Conservation (phyloP, 495 filamentous ascomycete species). For the Aspergillus haitiensis region DNA sequence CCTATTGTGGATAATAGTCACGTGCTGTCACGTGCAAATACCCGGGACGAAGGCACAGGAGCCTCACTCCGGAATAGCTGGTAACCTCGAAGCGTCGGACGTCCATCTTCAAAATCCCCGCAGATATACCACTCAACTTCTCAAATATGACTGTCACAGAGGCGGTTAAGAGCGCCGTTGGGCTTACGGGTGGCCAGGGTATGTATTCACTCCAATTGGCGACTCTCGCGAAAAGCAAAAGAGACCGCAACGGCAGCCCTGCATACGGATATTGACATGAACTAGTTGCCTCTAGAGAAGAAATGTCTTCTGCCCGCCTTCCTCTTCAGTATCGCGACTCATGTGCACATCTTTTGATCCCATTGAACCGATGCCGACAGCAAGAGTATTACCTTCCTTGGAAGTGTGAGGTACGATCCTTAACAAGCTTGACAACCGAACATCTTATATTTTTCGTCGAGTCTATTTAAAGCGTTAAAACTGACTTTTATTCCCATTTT, state of each 20-base stretch:
- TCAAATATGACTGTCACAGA: conserved; percentile 51
- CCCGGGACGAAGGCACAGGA: conserved; percentile 36
- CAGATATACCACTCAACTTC: conserved; percentile 20
- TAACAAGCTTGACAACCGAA: too few species aligned
- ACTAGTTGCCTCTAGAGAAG: conserved; percentile 72
- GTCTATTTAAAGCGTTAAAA: background rate
- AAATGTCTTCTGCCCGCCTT: conserved; percentile 88
- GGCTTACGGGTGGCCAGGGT: conserved; percentile 48
- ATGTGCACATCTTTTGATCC: conserved; percentile 91
- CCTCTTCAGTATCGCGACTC: conserved; percentile 90
- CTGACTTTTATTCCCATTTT: conserved; percentile 14
- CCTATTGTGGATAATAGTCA: conserved; percentile 21
- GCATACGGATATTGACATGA: conserved; percentile 21
- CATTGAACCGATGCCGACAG: conserved; percentile 89
- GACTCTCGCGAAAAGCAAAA: conserved; percentile 1
- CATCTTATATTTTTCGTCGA: background rate
- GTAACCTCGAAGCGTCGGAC: conserved; percentile 30
- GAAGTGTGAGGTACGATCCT: conserved; percentile 85
- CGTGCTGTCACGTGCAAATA: conserved; percentile 34
- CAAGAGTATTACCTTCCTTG: conserved; percentile 93
- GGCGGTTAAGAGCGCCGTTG: conserved; percentile 56
- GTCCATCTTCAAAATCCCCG: conserved; percentile 22
- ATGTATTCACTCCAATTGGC: conserved; percentile 32
- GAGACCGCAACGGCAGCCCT: conserved; percentile 6
- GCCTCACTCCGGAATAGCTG: conserved; percentile 31